Conservation (phyloP, 2,329 filamentous ascomycete species). For the Penicillium digitatum region DNA sequence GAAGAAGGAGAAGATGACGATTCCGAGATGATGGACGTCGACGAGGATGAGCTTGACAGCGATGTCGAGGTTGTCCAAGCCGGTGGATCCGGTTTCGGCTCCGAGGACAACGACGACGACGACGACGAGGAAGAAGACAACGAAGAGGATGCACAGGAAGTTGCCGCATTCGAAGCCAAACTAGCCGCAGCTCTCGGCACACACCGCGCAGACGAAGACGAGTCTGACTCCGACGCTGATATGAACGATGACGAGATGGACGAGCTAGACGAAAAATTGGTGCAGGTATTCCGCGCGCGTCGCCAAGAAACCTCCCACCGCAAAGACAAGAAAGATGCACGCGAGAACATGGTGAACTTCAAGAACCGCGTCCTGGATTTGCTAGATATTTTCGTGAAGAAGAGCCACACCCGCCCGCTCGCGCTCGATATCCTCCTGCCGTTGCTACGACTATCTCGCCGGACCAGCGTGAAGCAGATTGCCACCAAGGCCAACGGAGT, state of each 20-base stretch:
- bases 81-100: constrained; percentile 41
- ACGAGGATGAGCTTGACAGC: constrained; percentile 36
- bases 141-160: constrained; percentile 48
- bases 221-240: constrained; percentile 69
- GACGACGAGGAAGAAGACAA: constrained; percentile 44
- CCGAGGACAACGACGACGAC: constrained; percentile 44
- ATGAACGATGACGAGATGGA: constrained; percentile 98
- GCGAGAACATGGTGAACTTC: constrained; percentile 85
- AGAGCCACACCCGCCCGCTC: constrained; percentile 65
- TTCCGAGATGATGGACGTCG: constrained; percentile 50
- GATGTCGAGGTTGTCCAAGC: constrained; percentile 42
- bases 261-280: constrained; percentile 74
- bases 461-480: constrained; percentile 71
- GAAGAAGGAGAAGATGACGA: constrained; percentile 26
- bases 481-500: constrained; percentile 69
- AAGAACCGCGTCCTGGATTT: constrained; percentile 91
- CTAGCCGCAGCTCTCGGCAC: constrained; percentile 75
- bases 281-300: constrained; percentile 77
- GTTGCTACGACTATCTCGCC: constrained; percentile 69
- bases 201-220: constrained; percentile 56
- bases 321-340: constrained; percentile 81
- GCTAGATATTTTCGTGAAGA: constrained; percentile 77
- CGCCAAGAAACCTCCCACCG: constrained; percentile 67
- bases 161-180: constrained; percentile 66
- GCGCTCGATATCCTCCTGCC: constrained; percentile 70